Evolutionary conservation across 2,329 filamentous ascomycete genomes (phyloP).

Genomic region (Thielaviopsis musarum): DNA sequence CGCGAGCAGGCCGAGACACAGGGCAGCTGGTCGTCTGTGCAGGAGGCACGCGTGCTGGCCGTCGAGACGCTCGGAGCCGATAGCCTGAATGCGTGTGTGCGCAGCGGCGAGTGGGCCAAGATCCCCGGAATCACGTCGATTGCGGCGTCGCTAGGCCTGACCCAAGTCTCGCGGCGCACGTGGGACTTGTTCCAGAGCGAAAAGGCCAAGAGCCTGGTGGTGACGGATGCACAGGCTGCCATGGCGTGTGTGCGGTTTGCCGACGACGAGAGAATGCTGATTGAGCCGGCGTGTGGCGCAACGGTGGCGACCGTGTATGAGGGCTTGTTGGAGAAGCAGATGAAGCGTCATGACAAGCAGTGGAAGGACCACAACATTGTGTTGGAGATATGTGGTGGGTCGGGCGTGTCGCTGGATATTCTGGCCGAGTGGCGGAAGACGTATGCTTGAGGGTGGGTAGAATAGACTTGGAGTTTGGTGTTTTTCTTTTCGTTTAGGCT

Average conservation of each 20-base stretch:
- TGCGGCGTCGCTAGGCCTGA: slow-evolving; percentile 59
- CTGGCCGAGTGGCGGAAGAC: slow-evolving; percentile 38
- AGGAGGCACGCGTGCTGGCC: slow-evolving; percentile 41
- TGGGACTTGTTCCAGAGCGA: slow-evolving; percentile 39
- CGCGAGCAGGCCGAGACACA: slow-evolving; percentile 18
- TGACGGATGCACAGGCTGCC: slow-evolving; percentile 50
- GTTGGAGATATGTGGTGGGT: slow-evolving; percentile 70
- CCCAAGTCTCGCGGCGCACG: slow-evolving; percentile 48
- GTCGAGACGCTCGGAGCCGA: slow-evolving; percentile 64
- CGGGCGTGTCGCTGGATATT: slow-evolving; percentile 45
- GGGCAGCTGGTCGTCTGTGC: slow-evolving; percentile 15
- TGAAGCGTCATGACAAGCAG: slow-evolving; percentile 39
- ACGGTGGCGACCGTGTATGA: slow-evolving; percentile 51
- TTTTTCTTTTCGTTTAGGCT: background rate
- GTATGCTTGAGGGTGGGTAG: slow-evolving; percentile 18
- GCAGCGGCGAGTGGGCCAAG: slow-evolving; percentile 38
- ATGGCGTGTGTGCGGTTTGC: slow-evolving; percentile 60
- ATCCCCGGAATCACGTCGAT: slow-evolving; percentile 57
- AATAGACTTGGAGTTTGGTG: background rate
- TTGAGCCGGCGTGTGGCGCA: slow-evolving; percentile 76
- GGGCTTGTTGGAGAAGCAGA: slow-evolving; percentile 37
- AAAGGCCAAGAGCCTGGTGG: slow-evolving; percentile 22
- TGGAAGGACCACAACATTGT: slow-evolving; percentile 57
- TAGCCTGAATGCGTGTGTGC: slow-evolving; percentile 46
- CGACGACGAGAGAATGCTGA: slow-evolving; percentile 65